Percentiles rank a stretch among this genome's conserved stretches.
Evolutionary conservation across 805 yeast genomes (phyloP).

Genomic region (Soucietia sequanensis): DNA sequence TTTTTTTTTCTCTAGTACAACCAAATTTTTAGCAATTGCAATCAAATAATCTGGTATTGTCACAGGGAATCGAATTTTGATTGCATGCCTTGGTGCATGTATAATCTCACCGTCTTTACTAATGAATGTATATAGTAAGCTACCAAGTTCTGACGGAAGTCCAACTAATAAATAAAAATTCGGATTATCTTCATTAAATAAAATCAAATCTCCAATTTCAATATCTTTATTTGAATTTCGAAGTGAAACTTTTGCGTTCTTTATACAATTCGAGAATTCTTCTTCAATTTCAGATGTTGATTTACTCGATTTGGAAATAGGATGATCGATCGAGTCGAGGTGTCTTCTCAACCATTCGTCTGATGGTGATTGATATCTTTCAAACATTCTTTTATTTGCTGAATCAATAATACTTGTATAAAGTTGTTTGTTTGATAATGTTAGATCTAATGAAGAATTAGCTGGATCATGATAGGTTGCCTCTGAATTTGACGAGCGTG

Average conservation of each 20-base stretch:
- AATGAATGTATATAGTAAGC: conserved; percentile 56
- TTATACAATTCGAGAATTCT: conserved; percentile 5
- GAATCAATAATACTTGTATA: conserved; percentile 15
- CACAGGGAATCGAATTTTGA: conserved; percentile 54
- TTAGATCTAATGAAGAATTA: conserved; percentile 1
- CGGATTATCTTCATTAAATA: conserved; percentile 43
- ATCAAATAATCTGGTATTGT: conserved; percentile 37
- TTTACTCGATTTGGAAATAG: too few species aligned
- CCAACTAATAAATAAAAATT: conserved; percentile 55
- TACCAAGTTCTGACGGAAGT: conserved; percentile 47
- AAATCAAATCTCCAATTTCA: conserved; percentile 63
- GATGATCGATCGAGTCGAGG: too few species aligned
- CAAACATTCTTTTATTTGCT: conserved; percentile 15
- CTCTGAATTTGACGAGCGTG: too few species aligned
- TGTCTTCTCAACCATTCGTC: too few species aligned
- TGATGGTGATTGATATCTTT: conserved; percentile 17
- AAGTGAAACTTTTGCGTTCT: conserved; percentile 15
- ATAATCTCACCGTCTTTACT: conserved; percentile 56
- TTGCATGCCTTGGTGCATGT: conserved; percentile 44
- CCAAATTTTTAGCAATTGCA: conserved; percentile 18
- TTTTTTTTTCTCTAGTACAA: conserved; percentile 29
- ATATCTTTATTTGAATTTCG: conserved; percentile 19
- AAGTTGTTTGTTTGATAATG: conserved; percentile 5
- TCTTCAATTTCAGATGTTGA: conserved; percentile 1
- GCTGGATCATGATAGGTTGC: conserved; percentile 1